Base-by-base conservation (phyloP, 2,329 filamentous ascomycete species). In the Scytalidium sp. region DNA sequence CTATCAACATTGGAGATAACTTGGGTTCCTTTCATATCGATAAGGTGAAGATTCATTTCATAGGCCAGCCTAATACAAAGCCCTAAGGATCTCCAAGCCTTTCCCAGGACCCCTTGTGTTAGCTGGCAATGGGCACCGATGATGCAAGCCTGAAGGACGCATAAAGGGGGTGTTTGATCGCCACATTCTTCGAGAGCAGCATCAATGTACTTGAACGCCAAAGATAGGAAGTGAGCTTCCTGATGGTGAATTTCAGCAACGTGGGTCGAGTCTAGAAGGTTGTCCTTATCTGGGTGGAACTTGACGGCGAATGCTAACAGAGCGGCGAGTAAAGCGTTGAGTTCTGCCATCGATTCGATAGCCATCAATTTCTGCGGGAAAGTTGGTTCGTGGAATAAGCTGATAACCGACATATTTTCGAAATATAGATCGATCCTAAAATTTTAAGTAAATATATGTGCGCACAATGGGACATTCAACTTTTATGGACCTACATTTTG, bases 131-230 rank as follows among this genome's bases (percentile, higher is more conserved):
- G 63, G 2, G 66, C 62, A 7, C 57, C 54, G 2, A 70, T 40
- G 22, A 68, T 62, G 25, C 61, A 29, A 2, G 68, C 64, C 48
- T 71, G 68, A 5, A 71, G 52, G 19, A 70, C 45, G 47, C 59
- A 65, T 17, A 70, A 55, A 1, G 65, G 60, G 2, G 67, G 61
- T 7, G 58, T 49, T 13, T 62, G 51, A 48, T 69, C 66, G 10
- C 54, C 61, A 47, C 59, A 64, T 19, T 62, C 60, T 6, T 49
- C 53, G 7, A 69, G 53, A 1, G 64, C 61, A 40, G 61, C 53
- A 23, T 67, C 57, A 19, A 64, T 57, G n/a, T 55, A 51, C 11
- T 54, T 56, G 6, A 52, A 55, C 3, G 62, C 60, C 15, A 63
- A 52, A 3, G 53, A 47, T 1, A 55, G 44, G 46, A 63, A 63